phyloP scores from a whole-genome alignment of 176 grass and related monocot genomes.

The Alloteropsis semialata region DNA sequence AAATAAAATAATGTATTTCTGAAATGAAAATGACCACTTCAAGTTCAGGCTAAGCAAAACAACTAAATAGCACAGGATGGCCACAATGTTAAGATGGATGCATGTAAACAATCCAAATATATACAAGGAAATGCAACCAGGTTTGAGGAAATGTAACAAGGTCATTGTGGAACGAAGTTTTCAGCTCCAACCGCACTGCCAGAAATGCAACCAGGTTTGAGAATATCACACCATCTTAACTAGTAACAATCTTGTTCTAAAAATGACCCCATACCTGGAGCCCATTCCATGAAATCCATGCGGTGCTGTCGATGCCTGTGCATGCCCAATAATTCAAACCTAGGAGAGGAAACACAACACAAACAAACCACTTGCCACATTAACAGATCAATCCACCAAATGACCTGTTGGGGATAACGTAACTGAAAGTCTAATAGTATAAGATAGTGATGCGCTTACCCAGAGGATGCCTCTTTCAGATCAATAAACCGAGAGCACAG shows the following conservation, averaged over 20 bases:
- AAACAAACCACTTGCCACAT: neutral
- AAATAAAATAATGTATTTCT: constrained; percentile 17
- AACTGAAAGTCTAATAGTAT: neutral
- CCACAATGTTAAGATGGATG: neutral
- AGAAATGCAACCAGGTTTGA: neutral
- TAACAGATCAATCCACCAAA: neutral
- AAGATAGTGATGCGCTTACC: constrained; percentile 33
- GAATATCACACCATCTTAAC: neutral
- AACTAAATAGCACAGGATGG: neutral
- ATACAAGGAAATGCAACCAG: no score
- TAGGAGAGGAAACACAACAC: constrained; percentile 14
- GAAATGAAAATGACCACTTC: neutral
- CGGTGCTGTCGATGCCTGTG: constrained; percentile 78
- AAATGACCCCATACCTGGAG: constrained; percentile 60
- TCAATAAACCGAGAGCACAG: constrained; percentile 82
- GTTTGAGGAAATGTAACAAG: no score
- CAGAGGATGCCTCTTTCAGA: constrained; percentile 75
- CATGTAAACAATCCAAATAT: neutral
- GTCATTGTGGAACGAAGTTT: neutral
- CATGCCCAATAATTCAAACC: constrained; percentile 88
- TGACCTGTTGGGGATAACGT: neutral
- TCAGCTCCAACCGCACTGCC: neutral
- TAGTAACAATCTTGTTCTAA: neutral
- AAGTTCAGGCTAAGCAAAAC: neutral
- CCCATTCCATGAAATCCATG: constrained; percentile 96